These are phyloP conservation scores for Nannizziopsis arthrosporioides DNA, from an alignment of 2,329 filamentous ascomycete genomes.

Conservation along the genomic window DNA sequence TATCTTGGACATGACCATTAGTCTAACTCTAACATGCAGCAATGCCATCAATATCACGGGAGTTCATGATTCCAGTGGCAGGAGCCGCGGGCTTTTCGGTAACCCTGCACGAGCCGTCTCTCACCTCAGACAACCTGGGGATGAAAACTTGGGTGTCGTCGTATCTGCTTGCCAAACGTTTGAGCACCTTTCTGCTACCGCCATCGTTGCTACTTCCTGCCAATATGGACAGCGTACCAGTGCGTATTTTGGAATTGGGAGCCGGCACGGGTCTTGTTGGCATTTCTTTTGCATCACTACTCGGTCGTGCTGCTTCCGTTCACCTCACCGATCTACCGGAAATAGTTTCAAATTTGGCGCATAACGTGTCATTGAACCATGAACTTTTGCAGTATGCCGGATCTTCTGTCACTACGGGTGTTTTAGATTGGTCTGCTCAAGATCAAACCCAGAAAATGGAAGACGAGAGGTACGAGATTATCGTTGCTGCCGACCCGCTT, in stretches of 20 bases:
- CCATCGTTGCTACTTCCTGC: constrained; percentile 24
- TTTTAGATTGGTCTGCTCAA: constrained; percentile 57
- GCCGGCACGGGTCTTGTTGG: constrained; percentile 87
- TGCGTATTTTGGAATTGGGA: constrained; percentile 61
- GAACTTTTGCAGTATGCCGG: constrained; percentile 43
- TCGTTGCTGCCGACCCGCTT: constrained; percentile 75
- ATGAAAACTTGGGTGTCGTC: constrained; percentile 94
- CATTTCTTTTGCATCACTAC: constrained; percentile 65
- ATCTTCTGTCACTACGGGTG: constrained; percentile 49
- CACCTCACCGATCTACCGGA: constrained; percentile 69
- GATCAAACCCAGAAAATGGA: constrained; percentile 18
- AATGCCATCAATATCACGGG: constrained; percentile 52
- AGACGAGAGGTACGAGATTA: constrained; percentile 44
- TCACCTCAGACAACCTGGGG: constrained; percentile 79
- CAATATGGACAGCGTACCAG: constrained; percentile 17
- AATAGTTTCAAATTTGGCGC: constrained; percentile 71
- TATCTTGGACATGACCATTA: neutral
- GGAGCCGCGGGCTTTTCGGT: constrained; percentile 47
- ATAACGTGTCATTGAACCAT: constrained; percentile 58
- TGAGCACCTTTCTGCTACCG: constrained; percentile 38
- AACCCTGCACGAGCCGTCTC: constrained; percentile 68
- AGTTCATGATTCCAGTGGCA: constrained; percentile 45
- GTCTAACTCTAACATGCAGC: constrained; percentile 28
- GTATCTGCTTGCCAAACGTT: constrained; percentile 66
- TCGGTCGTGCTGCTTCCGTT: constrained; percentile 46